Percentiles rank a stretch among this genome's conserved stretches.
Conservation (phyloP, 352 stramenopile species). For the Aphanomyces euteiches region DNA sequence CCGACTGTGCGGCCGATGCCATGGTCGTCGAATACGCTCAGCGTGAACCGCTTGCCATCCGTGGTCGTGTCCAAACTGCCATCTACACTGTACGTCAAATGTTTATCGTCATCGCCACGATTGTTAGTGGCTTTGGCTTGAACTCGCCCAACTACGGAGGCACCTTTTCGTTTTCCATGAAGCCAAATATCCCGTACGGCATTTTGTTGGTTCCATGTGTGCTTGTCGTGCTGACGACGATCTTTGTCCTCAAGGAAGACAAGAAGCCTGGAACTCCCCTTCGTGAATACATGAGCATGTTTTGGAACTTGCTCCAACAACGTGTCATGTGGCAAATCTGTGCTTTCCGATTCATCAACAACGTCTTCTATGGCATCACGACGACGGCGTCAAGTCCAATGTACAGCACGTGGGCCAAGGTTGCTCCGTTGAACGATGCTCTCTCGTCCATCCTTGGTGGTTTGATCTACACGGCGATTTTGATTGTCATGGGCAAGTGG, state of each 20-base stretch:
- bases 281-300: background rate
- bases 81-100: too few relatives aligned
- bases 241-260: constrained; percentile 47
- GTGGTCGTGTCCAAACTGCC: too few relatives aligned
- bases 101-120: background rate
- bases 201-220: background rate
- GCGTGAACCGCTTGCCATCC: too few relatives aligned
- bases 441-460: constrained; percentile 52
- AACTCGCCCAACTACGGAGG: constrained; percentile 54
- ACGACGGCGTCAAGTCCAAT: constrained; percentile 54
- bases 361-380: constrained; percentile 55
- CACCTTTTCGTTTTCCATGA: constrained; percentile 50
- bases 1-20: too few relatives aligned
- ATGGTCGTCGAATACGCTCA: too few relatives aligned
- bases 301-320: constrained; percentile 44
- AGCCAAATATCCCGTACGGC: background rate
- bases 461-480: constrained; percentile 51
- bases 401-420: constrained; percentile 48
- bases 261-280: constrained; percentile 30
- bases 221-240: constrained; percentile 39
- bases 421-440: constrained; percentile 55
- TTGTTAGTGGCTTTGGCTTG: constrained; percentile 41
- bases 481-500: constrained; percentile 52
- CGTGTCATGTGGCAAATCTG: constrained; percentile 35
- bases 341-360: constrained; percentile 63